phyloP scores from a whole-genome alignment of 495 filamentous ascomycete genomes.

The Pseudevernia furfuracea region DNA sequence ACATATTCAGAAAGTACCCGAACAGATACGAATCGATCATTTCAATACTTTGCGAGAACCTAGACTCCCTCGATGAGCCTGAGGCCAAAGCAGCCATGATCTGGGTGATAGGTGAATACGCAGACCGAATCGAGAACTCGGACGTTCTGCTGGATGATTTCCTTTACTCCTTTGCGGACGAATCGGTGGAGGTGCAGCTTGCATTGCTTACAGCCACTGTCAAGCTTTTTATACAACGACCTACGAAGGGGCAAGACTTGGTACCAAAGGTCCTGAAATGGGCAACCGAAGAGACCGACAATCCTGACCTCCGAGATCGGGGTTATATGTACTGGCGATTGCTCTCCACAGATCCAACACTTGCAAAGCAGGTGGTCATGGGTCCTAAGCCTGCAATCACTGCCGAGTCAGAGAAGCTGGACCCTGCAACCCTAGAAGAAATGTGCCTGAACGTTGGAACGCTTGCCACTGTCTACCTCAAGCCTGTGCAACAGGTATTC shows the following conservation, averaged over 20 bases:
- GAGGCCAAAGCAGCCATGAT: slow-evolving; percentile 99
- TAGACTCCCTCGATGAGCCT: slow-evolving; percentile 96
- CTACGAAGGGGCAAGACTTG: slow-evolving; percentile 86
- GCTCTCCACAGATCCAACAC: slow-evolving; percentile 84
- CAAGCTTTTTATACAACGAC: slow-evolving; percentile 95
- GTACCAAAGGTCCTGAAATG: slow-evolving; percentile 96
- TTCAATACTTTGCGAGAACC: slow-evolving; percentile 84
- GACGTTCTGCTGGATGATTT: slow-evolving; percentile 93
- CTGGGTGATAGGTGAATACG: slow-evolving; percentile 98
- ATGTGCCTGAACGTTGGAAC: slow-evolving; percentile 96
- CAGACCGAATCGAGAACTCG: slow-evolving; percentile 90
- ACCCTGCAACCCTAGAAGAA: slow-evolving; percentile 86
- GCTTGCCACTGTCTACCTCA: slow-evolving; percentile 92
- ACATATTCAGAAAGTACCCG: slow-evolving; percentile 98
- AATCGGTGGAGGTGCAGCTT: slow-evolving; percentile 90
- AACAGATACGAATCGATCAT: slow-evolving; percentile 99
- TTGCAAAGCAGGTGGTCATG: slow-evolving; percentile 86
- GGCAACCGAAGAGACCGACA: slow-evolving; percentile 98
- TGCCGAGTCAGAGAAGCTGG: slow-evolving; percentile 89
- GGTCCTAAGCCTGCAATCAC: slow-evolving; percentile 95
- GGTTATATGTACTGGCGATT: slow-evolving; percentile 99
- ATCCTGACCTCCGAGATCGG: slow-evolving; percentile 89
- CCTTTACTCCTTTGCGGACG: slow-evolving; percentile 84
- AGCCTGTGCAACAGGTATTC: slow-evolving; percentile 98
- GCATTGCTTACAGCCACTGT: slow-evolving; percentile 93